phyloP scores from a whole-genome alignment of 306 rosid genomes.

The Inga laurina region DNA sequence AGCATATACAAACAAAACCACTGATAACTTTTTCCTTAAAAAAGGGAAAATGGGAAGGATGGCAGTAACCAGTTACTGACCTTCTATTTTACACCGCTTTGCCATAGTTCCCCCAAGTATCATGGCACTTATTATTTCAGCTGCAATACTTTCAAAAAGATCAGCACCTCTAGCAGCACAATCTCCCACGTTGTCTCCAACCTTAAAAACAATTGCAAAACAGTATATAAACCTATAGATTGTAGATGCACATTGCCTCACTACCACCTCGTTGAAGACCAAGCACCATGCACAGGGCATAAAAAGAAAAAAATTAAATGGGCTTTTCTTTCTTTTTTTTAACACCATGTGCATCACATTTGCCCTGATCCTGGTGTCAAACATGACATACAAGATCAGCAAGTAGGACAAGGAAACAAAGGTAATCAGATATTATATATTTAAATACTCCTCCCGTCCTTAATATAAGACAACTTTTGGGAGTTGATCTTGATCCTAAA shows the following conservation, averaged over 20 bases:
- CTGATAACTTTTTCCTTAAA: not conserved
- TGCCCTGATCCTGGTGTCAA: not conserved
- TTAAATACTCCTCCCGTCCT: not conserved
- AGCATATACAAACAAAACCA: conserved; percentile 21
- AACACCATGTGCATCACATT: not conserved
- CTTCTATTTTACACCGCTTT: conserved; percentile 87
- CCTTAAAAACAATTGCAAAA: conserved; percentile 54
- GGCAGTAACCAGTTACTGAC: conserved; percentile 38
- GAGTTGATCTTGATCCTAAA: too few species aligned
- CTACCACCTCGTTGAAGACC: not conserved
- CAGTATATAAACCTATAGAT: conserved; percentile 22
- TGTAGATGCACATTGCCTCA: not conserved
- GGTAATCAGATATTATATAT: conserved; percentile 13
- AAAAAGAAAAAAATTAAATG: not conserved
- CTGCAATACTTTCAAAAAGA: conserved; percentile 98
- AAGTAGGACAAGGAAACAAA: conserved; percentile 24
- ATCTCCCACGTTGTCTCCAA: conserved; percentile 98
- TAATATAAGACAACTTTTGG: too few species aligned
- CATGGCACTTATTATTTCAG: conserved; percentile 99
- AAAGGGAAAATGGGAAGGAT: conserved; percentile 21
- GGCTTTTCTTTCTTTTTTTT: not conserved
- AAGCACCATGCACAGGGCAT: not conserved
- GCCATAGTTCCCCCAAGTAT: conserved; percentile 99
- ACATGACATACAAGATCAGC: not conserved
- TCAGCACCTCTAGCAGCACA: conserved; percentile 99